Base-by-base conservation (phyloP, 2,329 filamentous ascomycete genomes). In the Fusarium nanum region DNA sequence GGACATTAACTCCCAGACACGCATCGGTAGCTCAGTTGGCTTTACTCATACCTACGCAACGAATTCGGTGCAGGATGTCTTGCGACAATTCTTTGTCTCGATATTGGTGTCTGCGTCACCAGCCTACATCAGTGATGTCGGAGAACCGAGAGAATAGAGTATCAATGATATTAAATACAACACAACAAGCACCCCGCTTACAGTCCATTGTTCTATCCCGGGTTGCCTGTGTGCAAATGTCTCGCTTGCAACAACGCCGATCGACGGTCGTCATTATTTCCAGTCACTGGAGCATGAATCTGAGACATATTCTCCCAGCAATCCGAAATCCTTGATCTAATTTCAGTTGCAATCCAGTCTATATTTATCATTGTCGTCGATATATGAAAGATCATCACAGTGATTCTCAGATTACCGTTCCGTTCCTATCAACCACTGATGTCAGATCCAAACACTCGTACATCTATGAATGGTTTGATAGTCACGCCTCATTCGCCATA, bases 231-330 rank as follows among this genome's bases (percentile, higher is more conserved):
- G 22, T 25, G n/a, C 37, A 25, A 30, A n/a, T 28, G 44, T 44
- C 30, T 66, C 61, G 55, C 48, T 50, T 55, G 23, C 16, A 23
- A 16, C 49, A 41, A 16, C 27, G 34, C 34, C 37, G n/a, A 30
- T 72, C 37, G 16, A 30, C 71, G 69, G 68, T 83, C 80, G 40
- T 77, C 71, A 20, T 70, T 41, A 41, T 78, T 71, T 55, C 73
- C 65, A 55, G 76, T 78, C 78, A 45, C 76, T 77, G 56, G 76
- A 75, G 67, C 80, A 72, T 12, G 79, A 75, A 53, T 76, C 76
- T 56, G 78, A 75, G 13, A 74, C 68, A 45, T 66, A 70, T 10
- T 60, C 56, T 49, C 68, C 73, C 32, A 62, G 59, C 37, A 68
- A 27, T n/a, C 10, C 3, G 47, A 57, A 59, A 44, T 41, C 59